Base-by-base conservation (phyloP, 2,329 filamentous ascomycete species). In the Xylariaceae sp. region DNA sequence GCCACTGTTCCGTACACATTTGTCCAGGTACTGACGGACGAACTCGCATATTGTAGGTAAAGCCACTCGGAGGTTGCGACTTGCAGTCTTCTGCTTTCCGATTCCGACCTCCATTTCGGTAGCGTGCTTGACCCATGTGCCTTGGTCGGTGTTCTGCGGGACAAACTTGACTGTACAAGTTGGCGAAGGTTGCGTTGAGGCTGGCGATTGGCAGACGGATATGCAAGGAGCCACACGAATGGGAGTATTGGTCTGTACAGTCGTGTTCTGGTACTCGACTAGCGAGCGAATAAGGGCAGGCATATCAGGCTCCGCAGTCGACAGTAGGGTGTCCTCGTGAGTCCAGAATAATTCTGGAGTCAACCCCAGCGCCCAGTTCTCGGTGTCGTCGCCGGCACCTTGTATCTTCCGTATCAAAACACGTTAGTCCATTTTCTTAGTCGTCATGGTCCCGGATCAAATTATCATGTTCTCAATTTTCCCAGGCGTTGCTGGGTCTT, bases 361-460 rank as follows among this genome's bases (percentile, higher is more conserved):
- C 14, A 97, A 77, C 0, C 89, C 90, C 18, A 80, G 73, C 1
- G 90, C 86, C 94, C 94, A 99, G 58, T 89, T 89, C 73, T 99
- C 94, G 11, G 87, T 89, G 66, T 99, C 94, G 67, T 99, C 94
- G 2, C 87, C 94, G 1, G 92, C 92, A 44, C 94, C 94, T 69
- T 97, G 94, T 51, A 99, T n/a, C n/a, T n/a, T n/a, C n/a, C n/a
- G n/a, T n/a, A n/a, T n/a, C n/a, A n/a, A n/a, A n/a, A n/a, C n/a
- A n/a, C n/a, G n/a, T n/a, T n/a, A n/a, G n/a, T n/a, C n/a, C n/a
- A n/a, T n/a, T n/a, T n/a, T n/a, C n/a, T n/a, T n/a, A n/a, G n/a
- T n/a, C n/a, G n/a, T n/a, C n/a, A n/a, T n/a, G n/a, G n/a, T n/a
- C n/a, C n/a, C n/a, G n/a, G n/a, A n/a, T n/a, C n/a, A n/a, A n/a